These are phyloP conservation scores for Penicillium sumatraense DNA, from an alignment of 2,329 filamentous ascomycete genomes.

Conservation along the genomic window DNA sequence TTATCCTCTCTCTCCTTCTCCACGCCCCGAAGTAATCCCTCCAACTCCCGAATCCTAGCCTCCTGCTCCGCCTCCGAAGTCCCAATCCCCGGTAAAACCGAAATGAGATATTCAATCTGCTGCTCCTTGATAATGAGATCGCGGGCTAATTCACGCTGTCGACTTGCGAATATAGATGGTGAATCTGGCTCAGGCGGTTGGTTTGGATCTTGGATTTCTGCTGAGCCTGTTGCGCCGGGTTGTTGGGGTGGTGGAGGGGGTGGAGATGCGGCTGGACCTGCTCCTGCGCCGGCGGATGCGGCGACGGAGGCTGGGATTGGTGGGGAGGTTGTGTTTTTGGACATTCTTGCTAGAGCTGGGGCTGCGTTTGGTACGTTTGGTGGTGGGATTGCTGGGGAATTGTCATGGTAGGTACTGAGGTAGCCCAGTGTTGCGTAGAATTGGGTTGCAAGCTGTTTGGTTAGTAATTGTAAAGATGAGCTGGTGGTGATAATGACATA, in stretches of 20 bases:
- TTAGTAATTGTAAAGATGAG: conserved; percentile 3
- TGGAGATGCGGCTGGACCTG: conserved; percentile 22
- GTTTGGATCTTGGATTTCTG: conserved; percentile 32
- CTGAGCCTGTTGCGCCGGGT: conserved; percentile 17
- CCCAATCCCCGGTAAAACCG: conserved; percentile 51
- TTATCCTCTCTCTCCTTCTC: conserved; percentile 49
- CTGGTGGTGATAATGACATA: conserved; percentile 23
- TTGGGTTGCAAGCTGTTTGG: conserved; percentile 52
- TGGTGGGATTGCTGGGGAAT: conserved; percentile 42
- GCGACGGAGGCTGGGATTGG: conserved; percentile 37
- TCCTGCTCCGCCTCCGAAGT: conserved; percentile 51
- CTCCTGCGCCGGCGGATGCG: conserved; percentile 15
- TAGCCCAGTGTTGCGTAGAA: conserved; percentile 57
- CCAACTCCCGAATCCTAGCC: conserved; percentile 47
- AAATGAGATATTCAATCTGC: conserved; percentile 56
- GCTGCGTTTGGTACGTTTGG: conserved; percentile 37
- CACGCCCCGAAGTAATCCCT: conserved; percentile 48
- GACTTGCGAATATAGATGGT: conserved; percentile 45
- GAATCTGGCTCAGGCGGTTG: conserved; percentile 46
- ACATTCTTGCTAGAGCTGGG: conserved; percentile 46
- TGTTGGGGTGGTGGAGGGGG: conserved; percentile 29
- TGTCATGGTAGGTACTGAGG: conserved; percentile 52
- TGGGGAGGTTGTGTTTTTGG: conserved; percentile 44
- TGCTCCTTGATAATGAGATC: conserved; percentile 56
- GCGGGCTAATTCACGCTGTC: conserved; percentile 53